Evolutionary conservation across 306 rosid species (phyloP).

Genomic region (Cicer cuneatum): DNA sequence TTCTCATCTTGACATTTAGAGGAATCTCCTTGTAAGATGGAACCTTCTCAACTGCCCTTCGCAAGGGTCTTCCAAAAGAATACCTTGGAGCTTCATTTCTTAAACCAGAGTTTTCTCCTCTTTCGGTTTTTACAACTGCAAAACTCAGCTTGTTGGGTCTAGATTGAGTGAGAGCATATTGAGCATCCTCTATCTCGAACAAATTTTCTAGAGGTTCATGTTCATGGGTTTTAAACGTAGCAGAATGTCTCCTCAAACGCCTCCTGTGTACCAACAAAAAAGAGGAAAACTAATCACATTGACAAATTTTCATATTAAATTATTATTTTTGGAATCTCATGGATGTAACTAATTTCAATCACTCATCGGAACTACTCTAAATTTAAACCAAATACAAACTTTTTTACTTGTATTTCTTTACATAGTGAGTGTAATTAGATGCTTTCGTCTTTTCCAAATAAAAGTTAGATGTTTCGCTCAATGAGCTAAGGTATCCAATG

Average conservation of each 20-base stretch:
- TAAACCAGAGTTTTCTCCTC: slow-evolving; percentile 41
- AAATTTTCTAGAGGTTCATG: slow-evolving; percentile 56
- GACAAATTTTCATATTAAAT: background rate
- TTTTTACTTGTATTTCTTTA: too few species aligned
- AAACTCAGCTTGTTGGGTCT: slow-evolving; percentile 30
- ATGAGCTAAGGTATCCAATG: background rate
- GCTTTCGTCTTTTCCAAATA: too few species aligned
- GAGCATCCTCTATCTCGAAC: slow-evolving; percentile 71
- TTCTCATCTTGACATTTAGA: slow-evolving; percentile 61
- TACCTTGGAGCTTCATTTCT: slow-evolving; percentile 55
- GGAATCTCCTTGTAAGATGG: slow-evolving; percentile 76
- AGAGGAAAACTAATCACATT: background rate
- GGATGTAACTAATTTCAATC: slow-evolving; percentile 11
- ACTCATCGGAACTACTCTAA: background rate
- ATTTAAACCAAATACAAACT: too few species aligned
- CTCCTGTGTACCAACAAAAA: slow-evolving; percentile 47
- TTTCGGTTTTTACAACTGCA: slow-evolving; percentile 35
- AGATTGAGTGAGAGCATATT: slow-evolving; percentile 24
- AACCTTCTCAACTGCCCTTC: slow-evolving; percentile 65
- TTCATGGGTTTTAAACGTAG: slow-evolving; percentile 54
- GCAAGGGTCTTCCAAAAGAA: slow-evolving; percentile 70
- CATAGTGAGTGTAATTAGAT: too few species aligned
- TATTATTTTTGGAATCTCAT: slow-evolving; percentile 13
- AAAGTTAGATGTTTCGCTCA: background rate
- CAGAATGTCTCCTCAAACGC: slow-evolving; percentile 70